Evolutionary conservation across 176 grass and related monocot genomes (phyloP), one percentile per base, ranked within the genome.

Genomic region (Metroxylon sagu): DNA sequence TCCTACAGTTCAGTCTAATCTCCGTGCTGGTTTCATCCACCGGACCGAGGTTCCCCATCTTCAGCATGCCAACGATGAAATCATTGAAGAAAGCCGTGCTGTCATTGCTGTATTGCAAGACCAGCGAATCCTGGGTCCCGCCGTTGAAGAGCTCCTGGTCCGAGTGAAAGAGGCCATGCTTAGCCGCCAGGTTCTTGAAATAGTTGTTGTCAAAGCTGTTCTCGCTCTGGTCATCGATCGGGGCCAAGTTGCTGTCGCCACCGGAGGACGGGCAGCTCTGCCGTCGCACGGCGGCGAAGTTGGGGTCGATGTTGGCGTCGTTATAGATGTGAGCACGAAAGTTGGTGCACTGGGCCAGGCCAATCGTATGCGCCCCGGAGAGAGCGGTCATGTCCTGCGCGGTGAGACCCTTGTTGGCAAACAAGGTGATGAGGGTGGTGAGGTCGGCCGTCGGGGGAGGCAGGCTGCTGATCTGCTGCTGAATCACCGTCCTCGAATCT

Each of bases 281-380:
- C 35, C 5, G 3, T 19, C 29, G 18, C 18, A 48, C 16, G n/a
- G 3, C 5, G 2, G 61, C 61, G 19, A 21, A 63, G 6, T 3
- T 4, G 1, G 30, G 8, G 61, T 63, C 39, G 31, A 63, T 67
- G 76, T 79, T 76, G 14, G 49, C 16, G 67, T 81, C 76, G 52
- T 64, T 64, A 50, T 86, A 86, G 28, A 91, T 14, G 0, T 71
- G 59, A 7, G 65, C 54, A 3, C 0, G 5, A 66, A 86, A 90
- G 59, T 66, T 56, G 25, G 0, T 7, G 66, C 83, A 86, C 6
- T 79, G 87, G 0, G 82, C 85, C 4, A 82, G 62, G 28, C 87
- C 87, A 4, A 90, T 54, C 10, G 72, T 74, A 56, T 91, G 87
- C 0, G 83, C 79, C 49, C 87, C 87, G 0, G 82, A 91, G 49